phyloP scores from a whole-genome alignment of 2,329 filamentous ascomycete species.

The Apiospora kogelbergensis region DNA sequence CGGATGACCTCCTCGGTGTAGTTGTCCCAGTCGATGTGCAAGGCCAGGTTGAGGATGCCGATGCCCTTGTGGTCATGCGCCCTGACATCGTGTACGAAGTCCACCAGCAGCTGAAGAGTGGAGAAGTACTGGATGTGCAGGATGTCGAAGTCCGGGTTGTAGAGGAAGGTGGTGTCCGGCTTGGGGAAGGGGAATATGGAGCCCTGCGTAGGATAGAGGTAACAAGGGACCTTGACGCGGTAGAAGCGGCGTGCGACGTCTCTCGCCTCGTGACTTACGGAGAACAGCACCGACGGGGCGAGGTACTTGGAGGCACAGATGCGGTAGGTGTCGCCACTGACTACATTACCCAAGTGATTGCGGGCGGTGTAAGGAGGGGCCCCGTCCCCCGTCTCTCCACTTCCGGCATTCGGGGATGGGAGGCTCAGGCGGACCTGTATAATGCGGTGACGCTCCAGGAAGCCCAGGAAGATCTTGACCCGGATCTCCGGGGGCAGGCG shows the following conservation, averaged over 20 bases:
- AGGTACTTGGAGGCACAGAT: not conserved
- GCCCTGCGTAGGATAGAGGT: not conserved
- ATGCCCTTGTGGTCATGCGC: not conserved
- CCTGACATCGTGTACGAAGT: slow-evolving; percentile 5
- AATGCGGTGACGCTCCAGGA: slow-evolving; percentile 4
- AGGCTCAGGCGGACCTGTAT: slow-evolving; percentile 4
- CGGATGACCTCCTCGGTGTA: slow-evolving; percentile 2
- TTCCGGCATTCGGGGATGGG: not conserved
- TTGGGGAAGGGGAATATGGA: not conserved
- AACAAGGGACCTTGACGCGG: slow-evolving; percentile 1
- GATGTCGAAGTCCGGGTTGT: slow-evolving; percentile 6
- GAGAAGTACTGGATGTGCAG: slow-evolving; percentile 1
- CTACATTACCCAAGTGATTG: not conserved
- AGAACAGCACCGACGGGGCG: not conserved
- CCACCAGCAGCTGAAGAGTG: not conserved
- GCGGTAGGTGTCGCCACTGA: slow-evolving; percentile 5
- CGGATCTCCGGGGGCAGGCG: slow-evolving; percentile 7
- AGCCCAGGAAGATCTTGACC: not conserved
- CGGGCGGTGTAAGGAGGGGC: not conserved
- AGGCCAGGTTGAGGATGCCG: not conserved
- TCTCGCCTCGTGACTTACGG: not conserved
- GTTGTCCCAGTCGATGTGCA: slow-evolving; percentile 8
- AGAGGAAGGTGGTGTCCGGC: not conserved
- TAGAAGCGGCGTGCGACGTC: not conserved
- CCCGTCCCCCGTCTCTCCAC: not conserved